Conservation (phyloP, 116 monocot species). For the Zostera marina region DNA sequence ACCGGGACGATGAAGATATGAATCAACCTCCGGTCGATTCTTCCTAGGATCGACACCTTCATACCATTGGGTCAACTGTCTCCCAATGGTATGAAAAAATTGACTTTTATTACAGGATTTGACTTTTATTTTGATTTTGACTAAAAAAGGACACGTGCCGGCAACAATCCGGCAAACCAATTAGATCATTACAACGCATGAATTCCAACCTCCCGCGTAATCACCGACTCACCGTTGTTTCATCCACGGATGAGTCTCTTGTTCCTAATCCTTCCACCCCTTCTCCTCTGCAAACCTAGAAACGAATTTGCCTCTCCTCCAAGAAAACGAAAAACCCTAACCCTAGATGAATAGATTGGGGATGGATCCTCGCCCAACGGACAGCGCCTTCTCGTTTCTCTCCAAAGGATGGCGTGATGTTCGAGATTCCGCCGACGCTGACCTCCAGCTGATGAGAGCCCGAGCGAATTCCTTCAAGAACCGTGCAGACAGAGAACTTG, state of each 20-base stretch:
- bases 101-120: no score
- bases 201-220: no score
- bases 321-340: not conserved
- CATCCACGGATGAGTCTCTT: not conserved
- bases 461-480: constrained; percentile 56
- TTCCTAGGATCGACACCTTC: no score
- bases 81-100: no score
- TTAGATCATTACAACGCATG: no score
- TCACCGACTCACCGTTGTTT: no score
- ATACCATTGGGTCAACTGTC: no score
- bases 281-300: not conserved
- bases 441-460: constrained; percentile 61
- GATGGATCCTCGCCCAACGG: constrained; percentile 24
- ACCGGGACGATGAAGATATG: no score
- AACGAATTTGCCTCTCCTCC: not conserved
- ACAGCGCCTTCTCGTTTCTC: constrained; percentile 57
- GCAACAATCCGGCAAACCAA: no score
- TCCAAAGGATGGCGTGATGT: constrained; percentile 87
- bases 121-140: no score
- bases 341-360: constrained; percentile 14
- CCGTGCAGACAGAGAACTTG: constrained; percentile 81
- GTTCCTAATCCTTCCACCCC: not conserved
- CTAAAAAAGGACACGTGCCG: no score
- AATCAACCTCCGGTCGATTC: no score
- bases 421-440: constrained; percentile 66